phyloP scores from a whole-genome alignment of 768 basidiomycete genomes.

The Suillus paluster region DNA sequence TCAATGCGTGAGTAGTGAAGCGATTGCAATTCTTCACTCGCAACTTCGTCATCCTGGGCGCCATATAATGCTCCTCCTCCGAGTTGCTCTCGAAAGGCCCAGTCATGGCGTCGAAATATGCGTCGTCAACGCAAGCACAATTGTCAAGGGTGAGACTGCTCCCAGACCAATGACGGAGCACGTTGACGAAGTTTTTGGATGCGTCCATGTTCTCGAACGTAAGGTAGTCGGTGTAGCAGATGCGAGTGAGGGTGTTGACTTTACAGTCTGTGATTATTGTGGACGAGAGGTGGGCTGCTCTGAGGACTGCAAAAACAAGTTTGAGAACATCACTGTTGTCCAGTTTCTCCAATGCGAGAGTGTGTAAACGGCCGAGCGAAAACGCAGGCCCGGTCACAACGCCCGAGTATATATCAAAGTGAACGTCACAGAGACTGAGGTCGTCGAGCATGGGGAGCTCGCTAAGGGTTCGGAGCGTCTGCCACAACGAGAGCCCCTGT shows the following conservation, averaged over 20 bases:
- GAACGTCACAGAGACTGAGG: conserved; percentile 2
- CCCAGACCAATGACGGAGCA: conserved; percentile 1
- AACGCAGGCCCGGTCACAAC: background rate
- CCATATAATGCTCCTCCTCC: background rate
- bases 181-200: background rate
- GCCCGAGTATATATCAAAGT: background rate
- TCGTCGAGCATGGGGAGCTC: background rate
- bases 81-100: background rate
- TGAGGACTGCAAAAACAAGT: background rate
- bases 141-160: background rate
- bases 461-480: conserved; percentile 1
- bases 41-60: background rate
- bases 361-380: conserved; percentile 1
- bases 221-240: background rate
- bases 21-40: background rate
- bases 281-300: background rate
- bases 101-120: background rate
- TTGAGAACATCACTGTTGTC: background rate
- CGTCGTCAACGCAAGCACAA: background rate
- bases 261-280: conserved; percentile 3
- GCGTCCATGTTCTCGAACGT: conserved; percentile 2
- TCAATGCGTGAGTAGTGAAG: background rate
- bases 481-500: background rate
- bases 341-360: conserved; percentile 6
- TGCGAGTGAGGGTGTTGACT: background rate